phyloP scores from a whole-genome alignment of 345 rosid species.

The Populus tremula region DNA sequence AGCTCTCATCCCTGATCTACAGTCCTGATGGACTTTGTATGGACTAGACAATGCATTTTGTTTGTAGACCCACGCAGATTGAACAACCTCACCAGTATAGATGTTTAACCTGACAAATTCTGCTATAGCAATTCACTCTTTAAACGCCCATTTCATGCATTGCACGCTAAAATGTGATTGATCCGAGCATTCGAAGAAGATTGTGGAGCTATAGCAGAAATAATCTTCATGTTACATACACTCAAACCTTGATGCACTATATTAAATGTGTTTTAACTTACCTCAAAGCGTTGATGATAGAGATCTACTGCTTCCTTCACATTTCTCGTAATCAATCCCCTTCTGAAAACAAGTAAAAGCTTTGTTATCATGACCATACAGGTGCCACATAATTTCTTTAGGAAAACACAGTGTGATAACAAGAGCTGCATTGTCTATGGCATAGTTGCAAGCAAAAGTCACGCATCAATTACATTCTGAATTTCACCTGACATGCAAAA shows the following conservation, averaged over 20 bases:
- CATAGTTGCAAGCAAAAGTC: too few relatives aligned
- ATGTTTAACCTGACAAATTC: not conserved
- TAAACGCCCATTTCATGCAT: not conserved
- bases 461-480: too few relatives aligned
- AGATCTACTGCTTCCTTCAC: conserved; percentile 75
- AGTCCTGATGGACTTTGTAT: not conserved
- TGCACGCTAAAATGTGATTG: not conserved
- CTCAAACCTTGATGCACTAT: not conserved
- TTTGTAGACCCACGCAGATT: conserved; percentile 1
- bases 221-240: not conserved
- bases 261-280: conserved; percentile 23
- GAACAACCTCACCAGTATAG: not conserved
- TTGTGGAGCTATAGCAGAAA: not conserved
- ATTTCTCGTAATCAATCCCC: conserved; percentile 91
- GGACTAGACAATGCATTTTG: not conserved
- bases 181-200: not conserved
- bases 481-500: too few relatives aligned
- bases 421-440: too few relatives aligned
- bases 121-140: not conserved
- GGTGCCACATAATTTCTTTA: not conserved
- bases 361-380: not conserved
- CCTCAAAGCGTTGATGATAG: conserved; percentile 80
- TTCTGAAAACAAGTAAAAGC: conserved; percentile 38
- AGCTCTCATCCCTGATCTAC: not conserved
- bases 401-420: not conserved